Conservation (phyloP, 345 rosid species). For the Carallia pectinifolia region DNA sequence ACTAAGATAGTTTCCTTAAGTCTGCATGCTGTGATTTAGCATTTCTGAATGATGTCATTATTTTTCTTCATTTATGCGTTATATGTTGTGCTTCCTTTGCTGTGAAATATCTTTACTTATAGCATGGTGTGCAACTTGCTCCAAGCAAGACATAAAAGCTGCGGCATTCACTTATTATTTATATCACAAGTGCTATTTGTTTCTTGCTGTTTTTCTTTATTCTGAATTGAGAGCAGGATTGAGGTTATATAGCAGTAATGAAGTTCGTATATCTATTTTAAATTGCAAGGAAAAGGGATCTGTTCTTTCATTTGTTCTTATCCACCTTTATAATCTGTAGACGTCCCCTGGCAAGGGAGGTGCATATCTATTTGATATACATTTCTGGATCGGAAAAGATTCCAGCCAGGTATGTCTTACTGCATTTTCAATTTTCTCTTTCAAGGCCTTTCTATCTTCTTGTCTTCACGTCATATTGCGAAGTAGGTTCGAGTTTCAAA, state of each 20-base stretch:
- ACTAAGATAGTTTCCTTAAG: too few species aligned
- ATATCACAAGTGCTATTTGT: neutral
- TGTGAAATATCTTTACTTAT: too few species aligned
- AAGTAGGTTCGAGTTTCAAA: slow-evolving; percentile 14
- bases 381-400: slow-evolving; percentile 98
- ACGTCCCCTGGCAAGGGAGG: slow-evolving; percentile 83
- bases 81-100: too few species aligned
- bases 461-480: slow-evolving; percentile 10
- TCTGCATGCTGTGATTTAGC: too few species aligned
- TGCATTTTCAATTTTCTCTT: slow-evolving; percentile 9
- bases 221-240: neutral
- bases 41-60: too few species aligned
- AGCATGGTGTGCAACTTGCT: neutral
- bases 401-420: slow-evolving; percentile 72
- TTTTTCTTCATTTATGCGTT: too few species aligned
- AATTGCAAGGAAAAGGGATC: neutral
- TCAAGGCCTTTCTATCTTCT: neutral
- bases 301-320: slow-evolving; percentile 9
- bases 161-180: neutral
- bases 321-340: slow-evolving; percentile 37
- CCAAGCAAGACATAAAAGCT: neutral
- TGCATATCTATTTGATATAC: slow-evolving; percentile 75
- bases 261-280: neutral
- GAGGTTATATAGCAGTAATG: neutral
- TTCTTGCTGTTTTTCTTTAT: neutral